Base-by-base conservation (phyloP, 352 stramenopile species). In the Phytophthora ramorum region DNA sequence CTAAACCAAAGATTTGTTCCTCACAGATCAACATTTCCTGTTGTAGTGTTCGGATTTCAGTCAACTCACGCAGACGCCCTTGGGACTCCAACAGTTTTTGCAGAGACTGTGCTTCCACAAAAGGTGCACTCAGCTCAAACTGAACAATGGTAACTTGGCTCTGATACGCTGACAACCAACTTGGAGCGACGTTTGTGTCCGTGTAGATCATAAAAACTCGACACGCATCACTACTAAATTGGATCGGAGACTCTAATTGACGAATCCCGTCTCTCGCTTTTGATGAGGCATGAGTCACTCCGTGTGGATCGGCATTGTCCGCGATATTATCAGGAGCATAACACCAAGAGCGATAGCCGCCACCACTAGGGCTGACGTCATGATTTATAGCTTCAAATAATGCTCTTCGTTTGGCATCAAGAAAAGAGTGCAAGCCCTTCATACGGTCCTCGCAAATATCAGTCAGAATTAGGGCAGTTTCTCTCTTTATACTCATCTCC, bases 171-270 rank as follows among this genome's bases (percentile, higher is more conserved):
- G 65, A 50, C 41, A 90, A 49, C 83, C 83, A 92, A 9, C 46
- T 20, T 1, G 79, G 75, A 0, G 79, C 20, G 0, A 28, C 24
- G 6, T 75, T 66, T 0, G 56, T 58, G 10, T 70, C 61, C 4
- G 68, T 79, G 48, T 87, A 90, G 7, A 90, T 60, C 17, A 92
- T 66, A 48, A 78, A 87, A 7, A 89, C 38, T 8, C 58, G 67
- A 41, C 76, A 87, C 1, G 65, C 48, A 41, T 85, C 70, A 34
- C 76, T 87, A 0, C 45, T 48, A 54, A 82, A 89, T 62, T 87
- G 79, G 2, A 62, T 3, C 4, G 52, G 22, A 19, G 7, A 1
- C 4, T 37, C 20, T 20, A 37, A 6, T 2, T 17, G 45, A 62
- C 38, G 16, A 16, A 34, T 2, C 8, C 2, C 20, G 26, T 4